Percentiles rank a stretch among this genome's conserved stretches.
These are phyloP conservation scores for Pseudevernia furfuracea DNA, from an alignment of 495 filamentous ascomycete species.

Conservation along the genomic window DNA sequence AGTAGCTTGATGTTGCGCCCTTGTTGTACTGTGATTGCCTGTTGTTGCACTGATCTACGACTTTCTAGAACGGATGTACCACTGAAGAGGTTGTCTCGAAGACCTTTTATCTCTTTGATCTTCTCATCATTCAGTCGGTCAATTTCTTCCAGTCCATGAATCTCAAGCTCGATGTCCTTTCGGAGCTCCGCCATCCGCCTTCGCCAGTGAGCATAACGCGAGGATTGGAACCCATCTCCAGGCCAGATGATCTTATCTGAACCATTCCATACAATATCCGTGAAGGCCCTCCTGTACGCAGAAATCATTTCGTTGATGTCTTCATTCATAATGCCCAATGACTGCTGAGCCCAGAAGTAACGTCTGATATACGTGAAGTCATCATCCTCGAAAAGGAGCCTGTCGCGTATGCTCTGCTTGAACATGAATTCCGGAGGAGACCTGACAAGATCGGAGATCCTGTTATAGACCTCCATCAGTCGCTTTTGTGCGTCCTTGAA, in stretches of 20 bases:
- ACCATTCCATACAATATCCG: constrained; percentile 44
- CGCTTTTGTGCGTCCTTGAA: constrained; percentile 46
- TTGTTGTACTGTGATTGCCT: constrained; percentile 35
- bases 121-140: constrained; percentile 23
- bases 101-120: constrained; percentile 32
- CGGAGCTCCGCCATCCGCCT: constrained; percentile 26
- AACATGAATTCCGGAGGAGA: constrained; percentile 51
- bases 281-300: constrained; percentile 44
- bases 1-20: constrained; percentile 42
- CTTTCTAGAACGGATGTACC: constrained; percentile 38
- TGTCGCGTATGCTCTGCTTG: constrained; percentile 40
- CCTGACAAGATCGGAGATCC: constrained; percentile 43
- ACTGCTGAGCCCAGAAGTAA: constrained; percentile 53
- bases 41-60: constrained; percentile 32
- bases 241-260: constrained; percentile 40
- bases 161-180: constrained; percentile 26
- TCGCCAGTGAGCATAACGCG: constrained; percentile 27
- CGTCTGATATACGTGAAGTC: constrained; percentile 47
- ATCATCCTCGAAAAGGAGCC: constrained; percentile 49
- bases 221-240: constrained; percentile 21
- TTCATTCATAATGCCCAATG: constrained; percentile 48
- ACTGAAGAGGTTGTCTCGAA: constrained; percentile 38
- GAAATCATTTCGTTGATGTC: constrained; percentile 45
- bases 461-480: constrained; percentile 38
- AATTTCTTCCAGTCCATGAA: constrained; percentile 24